Percentiles rank a stretch among this genome's conserved stretches.
phyloP scores from a whole-genome alignment of 176 grass and related monocot genomes.

The Guadua angustifolia region DNA sequence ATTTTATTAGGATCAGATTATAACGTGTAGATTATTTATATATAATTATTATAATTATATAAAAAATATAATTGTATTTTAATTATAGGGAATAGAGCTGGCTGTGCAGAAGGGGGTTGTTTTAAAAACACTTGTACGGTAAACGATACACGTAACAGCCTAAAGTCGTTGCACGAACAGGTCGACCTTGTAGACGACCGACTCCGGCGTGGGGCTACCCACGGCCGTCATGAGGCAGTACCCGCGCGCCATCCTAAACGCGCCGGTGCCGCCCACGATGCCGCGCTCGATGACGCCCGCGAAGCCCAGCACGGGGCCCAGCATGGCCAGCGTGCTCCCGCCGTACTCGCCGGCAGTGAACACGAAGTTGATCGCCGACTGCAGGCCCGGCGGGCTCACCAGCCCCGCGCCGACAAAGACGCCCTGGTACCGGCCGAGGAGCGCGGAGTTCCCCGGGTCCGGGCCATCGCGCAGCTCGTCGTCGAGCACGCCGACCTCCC shows the following conservation, averaged over 20 bases:
- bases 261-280: conserved; percentile 35
- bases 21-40: too few relatives aligned
- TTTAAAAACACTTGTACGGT: too few relatives aligned
- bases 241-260: conserved; percentile 37
- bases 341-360: conserved; percentile 16
- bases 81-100: too few relatives aligned
- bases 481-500: conserved; percentile 33
- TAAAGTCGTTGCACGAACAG: background rate
- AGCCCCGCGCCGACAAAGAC: conserved; percentile 34
- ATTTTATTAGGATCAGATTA: too few relatives aligned
- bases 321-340: conserved; percentile 39
- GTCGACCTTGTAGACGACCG: conserved; percentile 27
- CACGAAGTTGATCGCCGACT: conserved; percentile 18
- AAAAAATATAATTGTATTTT: too few relatives aligned
- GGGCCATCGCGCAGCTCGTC: conserved; percentile 32
- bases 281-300: background rate
- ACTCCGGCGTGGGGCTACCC: background rate
- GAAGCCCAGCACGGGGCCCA: background rate
- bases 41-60: too few relatives aligned
- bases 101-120: too few relatives aligned
- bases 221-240: conserved; percentile 17
- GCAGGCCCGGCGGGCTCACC: background rate
- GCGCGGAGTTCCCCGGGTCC: background rate
- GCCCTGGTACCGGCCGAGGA: conserved; percentile 31
- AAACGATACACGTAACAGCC: too few relatives aligned